Percentiles rank a stretch among this genome's conserved stretches.
These are phyloP conservation scores for Trichomonascaceae sp. DNA, from an alignment of 1,139 yeast genomes.

Conservation along the genomic window DNA sequence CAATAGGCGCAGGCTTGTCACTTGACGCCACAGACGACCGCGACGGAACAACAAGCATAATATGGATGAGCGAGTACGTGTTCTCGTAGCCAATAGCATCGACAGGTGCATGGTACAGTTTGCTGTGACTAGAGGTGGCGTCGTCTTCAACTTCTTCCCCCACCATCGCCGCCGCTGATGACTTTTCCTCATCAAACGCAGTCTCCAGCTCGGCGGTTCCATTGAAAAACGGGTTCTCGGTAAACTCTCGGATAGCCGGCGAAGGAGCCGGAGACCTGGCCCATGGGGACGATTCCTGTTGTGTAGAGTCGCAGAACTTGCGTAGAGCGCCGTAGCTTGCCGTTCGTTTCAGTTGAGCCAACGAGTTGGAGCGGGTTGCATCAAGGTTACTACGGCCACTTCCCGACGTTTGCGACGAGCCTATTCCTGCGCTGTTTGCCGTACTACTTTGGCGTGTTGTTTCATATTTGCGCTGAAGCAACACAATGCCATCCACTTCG, in stretches of 20 bases:
- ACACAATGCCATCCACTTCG: slow-evolving; percentile 17
- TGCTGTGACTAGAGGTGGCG: neutral
- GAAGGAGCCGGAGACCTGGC: slow-evolving; percentile 24
- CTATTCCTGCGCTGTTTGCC: neutral
- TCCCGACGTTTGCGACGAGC: neutral
- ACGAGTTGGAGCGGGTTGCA: too few species aligned
- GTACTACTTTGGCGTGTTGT: neutral
- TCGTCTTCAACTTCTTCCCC: neutral
- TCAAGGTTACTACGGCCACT: neutral
- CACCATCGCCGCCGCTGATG: neutral
- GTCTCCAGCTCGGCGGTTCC: slow-evolving; percentile 12
- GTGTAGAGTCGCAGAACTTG: slow-evolving; percentile 18
- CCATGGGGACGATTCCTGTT: slow-evolving; percentile 22
- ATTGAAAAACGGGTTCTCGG: slow-evolving; percentile 19
- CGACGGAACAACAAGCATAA: slow-evolving; percentile 18
- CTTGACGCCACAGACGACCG: slow-evolving; percentile 2
- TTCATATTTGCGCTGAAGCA: slow-evolving; percentile 19
- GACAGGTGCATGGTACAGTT: slow-evolving; percentile 6
- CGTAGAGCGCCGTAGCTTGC: slow-evolving; percentile 1
- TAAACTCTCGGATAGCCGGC: slow-evolving; percentile 19
- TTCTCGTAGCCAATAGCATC: slow-evolving; percentile 21
- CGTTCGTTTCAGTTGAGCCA: too few species aligned
- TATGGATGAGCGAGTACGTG: slow-evolving; percentile 21
- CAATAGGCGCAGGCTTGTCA: slow-evolving; percentile 20
- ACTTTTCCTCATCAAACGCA: slow-evolving; percentile 16